Percentiles rank a stretch among this genome's conserved stretches.
Conservation (phyloP, 345 rosid genomes). For the Euclidium syriacum region DNA sequence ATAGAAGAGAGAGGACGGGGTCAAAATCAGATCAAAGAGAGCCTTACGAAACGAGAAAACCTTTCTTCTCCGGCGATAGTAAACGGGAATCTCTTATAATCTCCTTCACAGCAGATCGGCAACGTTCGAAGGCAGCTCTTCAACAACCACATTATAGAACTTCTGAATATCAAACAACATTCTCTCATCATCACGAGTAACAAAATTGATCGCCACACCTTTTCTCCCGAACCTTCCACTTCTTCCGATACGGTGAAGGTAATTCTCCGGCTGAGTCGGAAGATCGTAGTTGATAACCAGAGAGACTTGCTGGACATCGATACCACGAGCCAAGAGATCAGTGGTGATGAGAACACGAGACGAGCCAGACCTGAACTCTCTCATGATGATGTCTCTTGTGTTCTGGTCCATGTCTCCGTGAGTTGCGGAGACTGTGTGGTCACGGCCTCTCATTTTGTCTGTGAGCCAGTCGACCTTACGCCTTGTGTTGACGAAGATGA, state of each 20-base stretch:
- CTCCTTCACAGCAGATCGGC: slow-evolving; percentile 49
- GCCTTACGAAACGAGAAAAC: slow-evolving; percentile 26
- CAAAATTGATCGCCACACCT: slow-evolving; percentile 66
- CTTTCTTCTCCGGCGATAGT: slow-evolving; percentile 29
- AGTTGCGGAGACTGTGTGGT: slow-evolving; percentile 71
- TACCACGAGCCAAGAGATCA: slow-evolving; percentile 73
- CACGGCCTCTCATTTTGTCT: slow-evolving; percentile 62
- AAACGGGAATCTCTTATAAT: background rate
- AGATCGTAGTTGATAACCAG: slow-evolving; percentile 67
- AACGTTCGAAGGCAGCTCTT: slow-evolving; percentile 56
- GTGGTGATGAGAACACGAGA: slow-evolving; percentile 71
- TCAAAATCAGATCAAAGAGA: slow-evolving; percentile 32
- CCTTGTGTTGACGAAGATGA: slow-evolving; percentile 67
- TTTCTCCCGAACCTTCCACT: slow-evolving; percentile 81
- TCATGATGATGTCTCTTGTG: slow-evolving; percentile 71
- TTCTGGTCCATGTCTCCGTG: slow-evolving; percentile 83
- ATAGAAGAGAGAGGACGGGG: background rate
- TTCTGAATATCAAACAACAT: slow-evolving; percentile 63
- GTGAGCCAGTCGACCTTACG: slow-evolving; percentile 82
- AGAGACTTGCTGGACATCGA: slow-evolving; percentile 72
- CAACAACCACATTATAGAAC: slow-evolving; percentile 52
- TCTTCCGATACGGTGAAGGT: slow-evolving; percentile 67
- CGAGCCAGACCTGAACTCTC: slow-evolving; percentile 72
- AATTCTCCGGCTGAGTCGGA: slow-evolving; percentile 72
- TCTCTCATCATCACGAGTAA: slow-evolving; percentile 50